phyloP scores from a whole-genome alignment of 1,284 basidiomycete genomes.

The Fomitopsis betulina region DNA sequence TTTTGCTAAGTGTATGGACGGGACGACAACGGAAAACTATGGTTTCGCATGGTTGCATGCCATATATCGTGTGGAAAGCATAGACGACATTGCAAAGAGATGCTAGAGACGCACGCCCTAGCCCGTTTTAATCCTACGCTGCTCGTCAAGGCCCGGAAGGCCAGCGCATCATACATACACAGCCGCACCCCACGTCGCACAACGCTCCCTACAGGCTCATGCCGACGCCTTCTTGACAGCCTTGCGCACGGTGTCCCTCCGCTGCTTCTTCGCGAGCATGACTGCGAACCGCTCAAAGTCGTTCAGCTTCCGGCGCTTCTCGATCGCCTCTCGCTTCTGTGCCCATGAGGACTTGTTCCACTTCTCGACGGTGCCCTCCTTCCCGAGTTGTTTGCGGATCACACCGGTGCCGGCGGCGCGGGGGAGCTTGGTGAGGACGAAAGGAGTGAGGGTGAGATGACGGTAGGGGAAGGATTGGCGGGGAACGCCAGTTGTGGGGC shows the following conservation, averaged over 20 bases:
- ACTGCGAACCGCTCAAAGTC: constrained; percentile 90
- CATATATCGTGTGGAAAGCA: constrained; percentile 11
- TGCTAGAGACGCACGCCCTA: constrained; percentile 1
- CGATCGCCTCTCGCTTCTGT: constrained; percentile 79
- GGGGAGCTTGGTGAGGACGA: constrained; percentile 82
- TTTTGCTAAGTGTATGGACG: too few species aligned
- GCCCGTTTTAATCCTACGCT: constrained; percentile 4
- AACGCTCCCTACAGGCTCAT: constrained; percentile 8
- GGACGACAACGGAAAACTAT: neutral
- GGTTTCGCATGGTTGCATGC: constrained; percentile 6
- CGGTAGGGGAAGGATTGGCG: constrained; percentile 92
- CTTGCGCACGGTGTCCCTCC: constrained; percentile 70
- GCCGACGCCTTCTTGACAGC: constrained; percentile 31
- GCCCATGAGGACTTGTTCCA: constrained; percentile 91
- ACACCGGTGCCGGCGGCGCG: constrained; percentile 81
- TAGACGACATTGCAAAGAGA: constrained; percentile 10
- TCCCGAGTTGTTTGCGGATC: constrained; percentile 87
- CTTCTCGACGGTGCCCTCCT: constrained; percentile 69
- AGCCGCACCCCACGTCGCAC: neutral
- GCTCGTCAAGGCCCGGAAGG: neutral
- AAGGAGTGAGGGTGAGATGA: constrained; percentile 88
- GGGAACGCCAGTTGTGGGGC: constrained; percentile 86
- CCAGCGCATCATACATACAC: neutral
- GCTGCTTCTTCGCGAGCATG: constrained; percentile 74
- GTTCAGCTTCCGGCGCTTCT: constrained; percentile 74